Base-by-base conservation (phyloP, 2,329 filamentous ascomycete genomes). In the Orbilia javanica region DNA sequence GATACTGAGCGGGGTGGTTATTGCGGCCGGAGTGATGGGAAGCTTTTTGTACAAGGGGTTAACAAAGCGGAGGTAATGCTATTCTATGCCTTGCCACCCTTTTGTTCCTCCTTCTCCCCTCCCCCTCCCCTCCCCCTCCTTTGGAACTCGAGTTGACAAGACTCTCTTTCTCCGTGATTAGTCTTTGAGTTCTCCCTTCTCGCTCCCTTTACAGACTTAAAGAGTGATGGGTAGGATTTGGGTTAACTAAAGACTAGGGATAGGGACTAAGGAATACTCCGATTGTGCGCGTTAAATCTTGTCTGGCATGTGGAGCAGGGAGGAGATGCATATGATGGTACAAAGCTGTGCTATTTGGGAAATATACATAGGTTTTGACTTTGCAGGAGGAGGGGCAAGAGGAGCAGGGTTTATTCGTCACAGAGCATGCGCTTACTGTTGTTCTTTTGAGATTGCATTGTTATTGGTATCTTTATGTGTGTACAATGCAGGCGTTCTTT, bases 21-120 rank as follows among this genome's bases (percentile, higher is more conserved):
- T 98, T 79, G 95, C 93, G 1, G 96, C 94, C 1, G 96, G 95
- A n/a, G 90, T 97, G 15, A 90, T 98, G 15, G 96, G 95, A 36
- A 94, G 93, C 13, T 89, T 98, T 82, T 84, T 99, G 80, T 88
- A 98, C 83, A 91, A 90, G 85, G 93, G 93, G 79, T 85, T 91
- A 78, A 88, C 90, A 80, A 89, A 89, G 85, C 90, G 83, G 82
- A 80, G 76, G 79, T 79, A 72, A 62, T 75, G 44, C 52, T 55
- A 65, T 42, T 39, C 50, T 48, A 42, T 57, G 64, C 64, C 64
- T 42, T 42, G 29, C 53, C 42, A 63, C 39, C 63, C 36, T 53
- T 68, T 69, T 68, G 42, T 31, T 44, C 42, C 10, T 52, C 27
- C 25, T 69, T 11, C 50, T 18, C 42, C 27, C 8, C 15, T 20